These are phyloP conservation scores for Cryptococcus sp. DNA, from an alignment of 1,284 basidiomycete genomes.

Conservation along the genomic window DNA sequence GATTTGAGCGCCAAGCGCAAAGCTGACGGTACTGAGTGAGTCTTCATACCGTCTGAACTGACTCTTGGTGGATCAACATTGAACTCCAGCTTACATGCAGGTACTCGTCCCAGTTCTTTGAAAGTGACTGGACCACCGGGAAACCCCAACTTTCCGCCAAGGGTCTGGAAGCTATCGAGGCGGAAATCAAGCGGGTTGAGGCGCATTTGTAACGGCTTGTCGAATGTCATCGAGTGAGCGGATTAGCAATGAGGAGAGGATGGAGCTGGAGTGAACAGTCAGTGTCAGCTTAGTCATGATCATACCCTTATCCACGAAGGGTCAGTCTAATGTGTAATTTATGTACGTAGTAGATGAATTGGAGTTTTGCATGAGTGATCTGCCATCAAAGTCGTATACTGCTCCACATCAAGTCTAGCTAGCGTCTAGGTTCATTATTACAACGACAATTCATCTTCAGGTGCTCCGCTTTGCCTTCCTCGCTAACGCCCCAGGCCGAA, in stretches of 20 bases:
- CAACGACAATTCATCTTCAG: too few relatives aligned
- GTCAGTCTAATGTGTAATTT: too few relatives aligned
- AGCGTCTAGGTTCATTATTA: too few relatives aligned
- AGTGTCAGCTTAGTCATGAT: too few relatives aligned
- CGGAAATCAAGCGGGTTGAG: background rate
- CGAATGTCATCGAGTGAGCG: background rate
- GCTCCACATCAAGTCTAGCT: too few relatives aligned
- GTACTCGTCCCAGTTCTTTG: background rate
- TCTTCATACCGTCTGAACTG: conserved; percentile 26
- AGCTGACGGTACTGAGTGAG: conserved; percentile 68
- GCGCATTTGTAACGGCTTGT: background rate
- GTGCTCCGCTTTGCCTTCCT: background rate
- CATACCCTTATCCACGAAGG: too few relatives aligned
- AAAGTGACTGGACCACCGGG: background rate
- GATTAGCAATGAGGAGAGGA: too few relatives aligned
- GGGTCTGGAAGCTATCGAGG: background rate
- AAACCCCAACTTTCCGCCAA: background rate
- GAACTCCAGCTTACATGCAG: background rate
- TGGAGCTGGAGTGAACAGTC: too few relatives aligned
- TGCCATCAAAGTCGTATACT: too few relatives aligned
- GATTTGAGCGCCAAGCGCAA: conserved; percentile 80
- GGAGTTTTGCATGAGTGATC: too few relatives aligned
- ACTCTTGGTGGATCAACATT: background rate
- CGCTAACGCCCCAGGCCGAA: too few relatives aligned
- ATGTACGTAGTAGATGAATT: too few relatives aligned